Evolutionary conservation across 805 yeast species (phyloP).

Genomic region (Debaryomyces hansenii): DNA sequence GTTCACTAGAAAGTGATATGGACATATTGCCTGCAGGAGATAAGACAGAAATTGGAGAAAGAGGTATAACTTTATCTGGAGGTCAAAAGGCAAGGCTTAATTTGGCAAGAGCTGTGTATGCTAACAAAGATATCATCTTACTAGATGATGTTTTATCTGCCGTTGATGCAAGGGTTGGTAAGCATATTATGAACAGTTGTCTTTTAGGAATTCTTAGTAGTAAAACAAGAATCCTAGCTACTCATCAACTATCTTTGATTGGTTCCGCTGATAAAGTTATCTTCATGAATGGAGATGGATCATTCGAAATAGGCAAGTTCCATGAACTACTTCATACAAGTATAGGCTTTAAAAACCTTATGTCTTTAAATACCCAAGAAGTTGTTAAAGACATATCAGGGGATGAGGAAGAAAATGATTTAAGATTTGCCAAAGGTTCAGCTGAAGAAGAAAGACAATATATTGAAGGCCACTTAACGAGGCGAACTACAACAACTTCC

Average conservation of each 20-base stretch:
- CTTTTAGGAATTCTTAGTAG: conserved; percentile 54
- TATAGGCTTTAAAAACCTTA: conserved; percentile 34
- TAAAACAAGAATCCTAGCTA: conserved; percentile 74
- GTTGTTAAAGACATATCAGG: conserved; percentile 15
- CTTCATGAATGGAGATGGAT: conserved; percentile 65
- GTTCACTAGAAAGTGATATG: conserved; percentile 68
- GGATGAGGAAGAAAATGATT: neutral
- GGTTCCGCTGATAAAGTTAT: conserved; percentile 68
- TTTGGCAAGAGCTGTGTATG: conserved; percentile 78
- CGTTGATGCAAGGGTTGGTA: conserved; percentile 86
- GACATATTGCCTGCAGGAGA: conserved; percentile 73
- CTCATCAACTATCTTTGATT: conserved; percentile 78
- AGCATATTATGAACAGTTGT: conserved; percentile 71
- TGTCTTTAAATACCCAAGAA: conserved; percentile 32
- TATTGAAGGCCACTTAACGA: conserved; percentile 6
- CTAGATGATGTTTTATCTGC: conserved; percentile 83
- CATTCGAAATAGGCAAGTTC: conserved; percentile 59
- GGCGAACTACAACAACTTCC: neutral
- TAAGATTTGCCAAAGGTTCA: conserved; percentile 7
- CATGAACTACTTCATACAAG: conserved; percentile 49
- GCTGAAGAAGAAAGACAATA: conserved; percentile 10
- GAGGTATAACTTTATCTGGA: conserved; percentile 85
- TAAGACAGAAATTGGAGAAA: conserved; percentile 76
- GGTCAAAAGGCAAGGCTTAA: conserved; percentile 85
- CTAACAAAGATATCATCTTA: conserved; percentile 62